Base-by-base conservation (phyloP, 305 asterid species). In the Stenogyne calaminthoides region DNA sequence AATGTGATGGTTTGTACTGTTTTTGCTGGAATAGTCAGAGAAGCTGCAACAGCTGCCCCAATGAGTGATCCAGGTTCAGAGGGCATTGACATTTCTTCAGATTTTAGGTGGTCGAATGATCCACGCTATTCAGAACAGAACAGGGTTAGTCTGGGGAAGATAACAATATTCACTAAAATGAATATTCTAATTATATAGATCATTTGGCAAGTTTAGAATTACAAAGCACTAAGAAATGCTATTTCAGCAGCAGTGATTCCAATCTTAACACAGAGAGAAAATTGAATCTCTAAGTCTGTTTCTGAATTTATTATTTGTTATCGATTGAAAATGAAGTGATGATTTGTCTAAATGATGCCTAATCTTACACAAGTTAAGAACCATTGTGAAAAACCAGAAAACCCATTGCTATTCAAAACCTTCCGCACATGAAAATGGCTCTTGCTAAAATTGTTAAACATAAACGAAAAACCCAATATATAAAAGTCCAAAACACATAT, bases 1-100 rank as follows among this genome's bases (percentile, higher is more conserved):
- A 95, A 95, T 58, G 96, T 85, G 60, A 88, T 90, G 37, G 88
- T 89, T 70, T 74, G 82, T 69, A 82, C 91, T 49, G 86, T 67
- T 75, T 71, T 84, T 47, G 96, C 84, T 70, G 96, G 96, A 80
- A 95, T 77, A 56, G 88, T 84, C 70, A 92, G 63, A 47, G 98
- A 87, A 76, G 98, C 96, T 70, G 99, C 95, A 78, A 95, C 73
- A 37, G 99, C 98, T 12, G 97, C 97, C 77, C 99, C 99, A 73
- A 87, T 79, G 61, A 80, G 73, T 46, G 96, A 82, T 70, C 96
- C 96, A 39, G 87, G 87, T 72, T 89, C 89, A 79, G 98, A 90
- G 78, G 98, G 96, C 82, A 34, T 73, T 44, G 94, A 87, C 74
- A 77, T 83, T 73, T 87, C 93, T 77, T 85, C 91, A 77, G 82